Conservation (phyloP, 2,329 filamentous ascomycete genomes). For the Talaromyces sp. region DNA sequence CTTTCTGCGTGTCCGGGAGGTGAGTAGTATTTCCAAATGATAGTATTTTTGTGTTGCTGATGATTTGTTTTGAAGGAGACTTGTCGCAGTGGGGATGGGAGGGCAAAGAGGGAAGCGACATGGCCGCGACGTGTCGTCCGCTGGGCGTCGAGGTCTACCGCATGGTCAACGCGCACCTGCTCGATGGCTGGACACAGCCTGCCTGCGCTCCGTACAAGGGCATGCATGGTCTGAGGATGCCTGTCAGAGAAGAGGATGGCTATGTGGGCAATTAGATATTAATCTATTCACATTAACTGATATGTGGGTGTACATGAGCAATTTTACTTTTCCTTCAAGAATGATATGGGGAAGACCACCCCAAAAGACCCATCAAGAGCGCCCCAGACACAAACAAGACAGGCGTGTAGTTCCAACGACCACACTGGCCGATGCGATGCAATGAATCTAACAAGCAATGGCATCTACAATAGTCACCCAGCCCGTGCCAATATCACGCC, state of each 20-base stretch:
- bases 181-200: slow-evolving; percentile 61
- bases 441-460: no score
- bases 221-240: slow-evolving; percentile 60
- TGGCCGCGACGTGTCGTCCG: slow-evolving; percentile 67
- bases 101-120: slow-evolving; percentile 48
- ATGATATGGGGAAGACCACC: no score
- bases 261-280: slow-evolving; percentile 1
- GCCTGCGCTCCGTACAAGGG: slow-evolving; percentile 60
- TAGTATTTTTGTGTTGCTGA: background rate
- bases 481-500: no score
- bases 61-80: slow-evolving; percentile 49
- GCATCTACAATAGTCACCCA: no score
- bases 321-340: no score
- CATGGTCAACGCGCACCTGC: slow-evolving; percentile 50
- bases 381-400: no score
- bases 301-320: background rate
- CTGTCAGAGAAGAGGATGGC: slow-evolving; percentile 25
- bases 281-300: background rate
- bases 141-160: slow-evolving; percentile 70
- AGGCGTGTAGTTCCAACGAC: no score
- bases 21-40: slow-evolving; percentile 15
- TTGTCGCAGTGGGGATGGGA: slow-evolving; percentile 79
- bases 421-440: no score
- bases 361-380: no score
- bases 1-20: slow-evolving; percentile 69